phyloP scores from a whole-genome alignment of 2,329 filamentous ascomycete genomes.

The Cladophialophora psammophila region DNA sequence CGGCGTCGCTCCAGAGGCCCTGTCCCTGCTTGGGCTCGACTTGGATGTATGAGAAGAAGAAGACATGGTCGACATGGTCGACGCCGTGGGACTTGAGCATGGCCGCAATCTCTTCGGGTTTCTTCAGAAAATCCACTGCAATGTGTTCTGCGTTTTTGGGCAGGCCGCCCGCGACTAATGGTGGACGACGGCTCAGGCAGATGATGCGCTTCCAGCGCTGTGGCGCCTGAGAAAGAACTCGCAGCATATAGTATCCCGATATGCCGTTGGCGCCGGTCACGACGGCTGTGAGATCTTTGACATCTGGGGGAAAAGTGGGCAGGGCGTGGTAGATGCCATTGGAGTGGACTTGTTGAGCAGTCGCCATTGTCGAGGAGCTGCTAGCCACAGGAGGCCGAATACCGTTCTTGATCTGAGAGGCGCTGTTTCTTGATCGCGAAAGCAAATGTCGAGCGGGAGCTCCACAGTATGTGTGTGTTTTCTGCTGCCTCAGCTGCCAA shows the following conservation, averaged over 20 bases:
- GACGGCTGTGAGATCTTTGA: slow-evolving; percentile 59
- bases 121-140: slow-evolving; percentile 46
- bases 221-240: slow-evolving; percentile 55
- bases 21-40: slow-evolving; percentile 54
- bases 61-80: slow-evolving; percentile 53
- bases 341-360: slow-evolving; percentile 28
- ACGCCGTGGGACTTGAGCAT: slow-evolving; percentile 41
- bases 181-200: slow-evolving; percentile 56
- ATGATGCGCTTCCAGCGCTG: slow-evolving; percentile 62
- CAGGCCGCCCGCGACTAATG: slow-evolving; percentile 48
- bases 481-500: too few species aligned
- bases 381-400: too few species aligned
- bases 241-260: slow-evolving; percentile 60
- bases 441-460: too few species aligned
- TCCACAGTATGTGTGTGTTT: too few species aligned
- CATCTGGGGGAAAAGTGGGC: slow-evolving; percentile 52
- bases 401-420: too few species aligned
- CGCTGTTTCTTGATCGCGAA: too few species aligned
- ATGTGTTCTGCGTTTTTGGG: slow-evolving; percentile 52
- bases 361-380: slow-evolving; percentile 3
- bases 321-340: slow-evolving; percentile 59
- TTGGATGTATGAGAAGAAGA: slow-evolving; percentile 64
- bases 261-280: slow-evolving; percentile 63
- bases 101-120: slow-evolving; percentile 42
- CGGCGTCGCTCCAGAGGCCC: slow-evolving; percentile 58